Evolutionary conservation across 2,329 filamentous ascomycete species (phyloP).

Genomic region (Alternaria triticimaculans): DNA sequence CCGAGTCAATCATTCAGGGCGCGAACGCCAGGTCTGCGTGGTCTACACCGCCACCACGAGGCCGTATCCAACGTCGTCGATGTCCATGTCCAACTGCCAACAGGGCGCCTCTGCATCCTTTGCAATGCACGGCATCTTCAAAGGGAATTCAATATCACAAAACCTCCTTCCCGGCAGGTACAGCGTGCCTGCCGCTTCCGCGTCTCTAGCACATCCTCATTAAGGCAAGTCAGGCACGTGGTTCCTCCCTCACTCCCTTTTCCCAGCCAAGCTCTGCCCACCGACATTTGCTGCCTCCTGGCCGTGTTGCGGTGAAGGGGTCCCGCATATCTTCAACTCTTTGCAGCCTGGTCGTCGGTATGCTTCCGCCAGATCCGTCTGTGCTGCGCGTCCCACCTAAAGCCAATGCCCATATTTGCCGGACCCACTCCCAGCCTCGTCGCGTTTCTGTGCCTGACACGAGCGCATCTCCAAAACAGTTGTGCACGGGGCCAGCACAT

Average conservation of each 20-base stretch:
- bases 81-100: slow-evolving; percentile 19
- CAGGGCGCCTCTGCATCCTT: neutral
- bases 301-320: slow-evolving; percentile 13
- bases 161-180: neutral
- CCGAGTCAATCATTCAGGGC: slow-evolving; percentile 16
- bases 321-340: slow-evolving; percentile 9
- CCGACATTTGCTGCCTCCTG: slow-evolving; percentile 10
- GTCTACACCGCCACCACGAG: slow-evolving; percentile 22
- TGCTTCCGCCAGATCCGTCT: slow-evolving; percentile 47
- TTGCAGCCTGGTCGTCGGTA: slow-evolving; percentile 12
- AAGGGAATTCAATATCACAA: neutral
- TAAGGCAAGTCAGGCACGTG: neutral
- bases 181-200: neutral
- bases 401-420: slow-evolving; percentile 31
- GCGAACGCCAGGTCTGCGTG: slow-evolving; percentile 30
- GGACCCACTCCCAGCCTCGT: slow-evolving; percentile 36
- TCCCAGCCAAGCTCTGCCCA: neutral
- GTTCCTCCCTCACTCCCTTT: neutral
- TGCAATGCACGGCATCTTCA: neutral
- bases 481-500: slow-evolving; percentile 13
- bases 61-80: slow-evolving; percentile 10
- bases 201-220: neutral
- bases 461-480: slow-evolving; percentile 6
- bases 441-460: slow-evolving; percentile 30
- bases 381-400: slow-evolving; percentile 37